Evolutionary conservation across 2,329 filamentous ascomycete genomes (phyloP), one percentile per base, ranked within the genome.

Genomic region (Zelopaecilomyces penicillatus): DNA sequence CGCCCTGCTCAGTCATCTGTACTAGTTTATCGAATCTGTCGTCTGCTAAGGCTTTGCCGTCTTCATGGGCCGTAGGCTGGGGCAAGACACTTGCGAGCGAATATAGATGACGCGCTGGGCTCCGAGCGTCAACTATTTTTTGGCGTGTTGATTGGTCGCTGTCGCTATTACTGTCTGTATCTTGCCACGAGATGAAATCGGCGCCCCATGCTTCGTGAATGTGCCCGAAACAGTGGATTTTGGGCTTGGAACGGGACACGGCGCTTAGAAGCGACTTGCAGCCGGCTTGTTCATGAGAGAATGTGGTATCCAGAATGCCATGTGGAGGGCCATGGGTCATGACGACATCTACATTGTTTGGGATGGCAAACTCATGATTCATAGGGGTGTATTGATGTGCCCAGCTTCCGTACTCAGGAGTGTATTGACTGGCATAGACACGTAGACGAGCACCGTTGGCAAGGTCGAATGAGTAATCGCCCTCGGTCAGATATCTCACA

Each of bases 201-300:
- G 67, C 71, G 3, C 80, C 80, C 75, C 77, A 83, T 0, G 65
- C 70, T 51, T 78, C 73, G 53, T 80, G 76, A n/a, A 79, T 72
- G 48, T 80, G 76, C 0, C 76, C 76, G 46, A 78, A 80, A 55
- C 74, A 78, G 54, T 78, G 73, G 4, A 80, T 50, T 5, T 56
- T 55, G 2, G 76, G 75, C 29, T 60, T 62, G 1, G 68, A 64
- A 0, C 54, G 54, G 1, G 65, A 61, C 0, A 80, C 54, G 0
- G 75, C 71, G 0, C 55, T 56, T 43, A 76, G 68, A 3, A 80
- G 65, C 11, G 65, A 48, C 0, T 52, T 50, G 46, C 72, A 72
- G 19, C 76, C 73, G 12, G 62, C 64, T 10, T 59, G 54, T 27
- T 61, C n/a, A 46, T 49, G 6, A 53, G 44, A 6, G 30, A 43